Percentiles rank a stretch among this genome's conserved stretches.
Evolutionary conservation across 2,329 filamentous ascomycete genomes (phyloP).

Genomic region (Beauveria bassiana): DNA sequence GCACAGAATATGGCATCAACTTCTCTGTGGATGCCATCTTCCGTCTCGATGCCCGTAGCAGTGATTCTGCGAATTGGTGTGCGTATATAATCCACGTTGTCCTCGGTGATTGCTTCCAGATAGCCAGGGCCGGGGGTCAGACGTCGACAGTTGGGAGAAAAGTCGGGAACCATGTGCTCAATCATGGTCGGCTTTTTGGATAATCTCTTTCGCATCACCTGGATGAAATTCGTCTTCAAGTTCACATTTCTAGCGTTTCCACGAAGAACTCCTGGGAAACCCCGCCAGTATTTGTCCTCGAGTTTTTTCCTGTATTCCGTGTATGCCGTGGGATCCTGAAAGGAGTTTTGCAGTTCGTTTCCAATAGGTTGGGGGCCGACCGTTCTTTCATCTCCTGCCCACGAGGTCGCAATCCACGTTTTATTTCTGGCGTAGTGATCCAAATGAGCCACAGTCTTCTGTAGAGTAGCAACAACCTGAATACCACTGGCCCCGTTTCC

Average conservation of each 20-base stretch:
- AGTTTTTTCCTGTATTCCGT: constrained; percentile 49
- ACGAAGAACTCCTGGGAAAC: constrained; percentile 47
- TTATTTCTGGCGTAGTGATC: constrained; percentile 58
- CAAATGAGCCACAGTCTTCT: constrained; percentile 39
- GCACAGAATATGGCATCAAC: constrained; percentile 62
- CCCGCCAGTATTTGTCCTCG: constrained; percentile 55
- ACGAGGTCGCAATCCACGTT: constrained; percentile 61
- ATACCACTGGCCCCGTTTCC: constrained; percentile 46
- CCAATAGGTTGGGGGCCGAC: constrained; percentile 48
- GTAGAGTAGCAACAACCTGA: constrained; percentile 47
- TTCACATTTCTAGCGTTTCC: constrained; percentile 41
- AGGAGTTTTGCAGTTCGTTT: constrained; percentile 48
- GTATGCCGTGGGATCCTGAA: constrained; percentile 54
- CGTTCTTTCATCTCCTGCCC: constrained; percentile 47
- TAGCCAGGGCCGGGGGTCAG: constrained; percentile 61
- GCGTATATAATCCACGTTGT: constrained; percentile 55
- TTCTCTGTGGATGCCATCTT: constrained; percentile 46
- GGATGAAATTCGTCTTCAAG: constrained; percentile 37
- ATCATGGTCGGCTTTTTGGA: constrained; percentile 47
- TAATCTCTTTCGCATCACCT: constrained; percentile 44
- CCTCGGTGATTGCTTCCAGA: constrained; percentile 53
- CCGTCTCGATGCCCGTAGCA: constrained; percentile 49
- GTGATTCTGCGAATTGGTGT: constrained; percentile 52
- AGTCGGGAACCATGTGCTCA: constrained; percentile 51
- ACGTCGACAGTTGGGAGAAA: constrained; percentile 56